Conservation (phyloP, 371 early-diverging fungal species). For the Lichtheimia corymbifera region DNA sequence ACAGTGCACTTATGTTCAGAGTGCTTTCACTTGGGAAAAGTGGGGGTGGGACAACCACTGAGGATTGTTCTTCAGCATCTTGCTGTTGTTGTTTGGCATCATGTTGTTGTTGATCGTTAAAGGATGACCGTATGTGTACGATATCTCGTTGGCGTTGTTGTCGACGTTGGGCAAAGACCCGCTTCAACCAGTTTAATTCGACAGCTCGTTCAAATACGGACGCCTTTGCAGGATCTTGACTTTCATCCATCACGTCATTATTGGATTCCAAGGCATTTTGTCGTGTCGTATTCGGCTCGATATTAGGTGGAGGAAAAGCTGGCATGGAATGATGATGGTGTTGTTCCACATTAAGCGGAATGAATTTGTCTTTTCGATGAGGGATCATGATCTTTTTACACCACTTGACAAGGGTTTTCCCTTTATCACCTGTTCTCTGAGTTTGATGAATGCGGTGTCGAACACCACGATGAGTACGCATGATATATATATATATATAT, state of each 20-base stretch:
- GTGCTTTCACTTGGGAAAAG: conserved; percentile 7
- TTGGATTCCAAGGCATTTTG: not conserved
- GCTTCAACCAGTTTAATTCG: conserved; percentile 1
- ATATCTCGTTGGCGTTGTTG: too few relatives aligned
- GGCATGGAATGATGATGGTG: too few relatives aligned
- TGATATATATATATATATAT: too few relatives aligned
- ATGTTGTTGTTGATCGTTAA: too few relatives aligned
- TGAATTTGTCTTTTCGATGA: not conserved
- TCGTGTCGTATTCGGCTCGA: not conserved
- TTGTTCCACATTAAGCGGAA: not conserved
- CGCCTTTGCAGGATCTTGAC: not conserved
- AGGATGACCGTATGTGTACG: too few relatives aligned
- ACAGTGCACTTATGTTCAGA: not conserved
- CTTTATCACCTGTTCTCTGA: not conserved
- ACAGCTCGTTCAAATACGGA: conserved; percentile 3
- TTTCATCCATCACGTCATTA: not conserved
- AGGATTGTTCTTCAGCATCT: not conserved
- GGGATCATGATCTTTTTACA: not conserved
- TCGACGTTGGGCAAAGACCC: not conserved
- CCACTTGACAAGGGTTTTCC: conserved; percentile 3
- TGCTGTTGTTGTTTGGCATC: not conserved
- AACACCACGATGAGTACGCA: not conserved
- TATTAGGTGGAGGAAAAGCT: not conserved
- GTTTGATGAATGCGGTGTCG: not conserved
- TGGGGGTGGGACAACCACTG: conserved; percentile 4